Base-by-base conservation (phyloP, 495 filamentous ascomycete species). In the Echria macrotheca region DNA sequence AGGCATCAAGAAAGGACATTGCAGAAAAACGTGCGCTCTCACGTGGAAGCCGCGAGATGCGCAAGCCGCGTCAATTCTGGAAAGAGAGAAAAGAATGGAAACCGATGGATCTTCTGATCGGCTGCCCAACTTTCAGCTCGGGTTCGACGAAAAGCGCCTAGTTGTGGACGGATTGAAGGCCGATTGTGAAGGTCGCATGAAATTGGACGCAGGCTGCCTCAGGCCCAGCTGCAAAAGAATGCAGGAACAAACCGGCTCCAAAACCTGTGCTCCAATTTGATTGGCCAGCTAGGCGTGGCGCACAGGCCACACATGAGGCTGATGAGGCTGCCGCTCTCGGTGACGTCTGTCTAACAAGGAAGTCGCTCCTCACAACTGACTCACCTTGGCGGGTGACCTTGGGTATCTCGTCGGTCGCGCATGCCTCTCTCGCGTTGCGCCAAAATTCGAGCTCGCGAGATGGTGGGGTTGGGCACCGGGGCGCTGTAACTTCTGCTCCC, bases 161-260 rank as follows among this genome's bases (percentile, higher is more conserved):
- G n/a, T n/a, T n/a, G n/a, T n/a, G n/a, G n/a, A n/a, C n/a, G n/a
- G n/a, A n/a, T n/a, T n/a, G n/a, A n/a, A n/a, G n/a, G 28, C 28
- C 12, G 28, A 12, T 31, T 6, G 28, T 31, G 28, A 31, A 31
- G 12, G 28, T 31, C 12, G 28, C 28, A 31, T 6, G 28, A 31
- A 31, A 31, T 12, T 41, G 14, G 48, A 25, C 11, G 4, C 22
- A 26, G 52, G 53, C 37, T 50, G 36, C 53, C 53, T 55, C 53
- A 50, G 47, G 53, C 53, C 47, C 29, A 42, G 40, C 41, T 10
- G 42, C 24, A 19, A 46, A 17, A 32, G 28, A 41, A 41, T 41
- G 38, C 38, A 41, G 38, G 38, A 24, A 41, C 38, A 24, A 41
- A 12, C 17, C 38, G n/a, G 38, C 38, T 41, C n/a, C n/a, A 21